Conservation (phyloP, 225 moss, liverwort and hornwort genomes). For the Sphagnum contortum region DNA sequence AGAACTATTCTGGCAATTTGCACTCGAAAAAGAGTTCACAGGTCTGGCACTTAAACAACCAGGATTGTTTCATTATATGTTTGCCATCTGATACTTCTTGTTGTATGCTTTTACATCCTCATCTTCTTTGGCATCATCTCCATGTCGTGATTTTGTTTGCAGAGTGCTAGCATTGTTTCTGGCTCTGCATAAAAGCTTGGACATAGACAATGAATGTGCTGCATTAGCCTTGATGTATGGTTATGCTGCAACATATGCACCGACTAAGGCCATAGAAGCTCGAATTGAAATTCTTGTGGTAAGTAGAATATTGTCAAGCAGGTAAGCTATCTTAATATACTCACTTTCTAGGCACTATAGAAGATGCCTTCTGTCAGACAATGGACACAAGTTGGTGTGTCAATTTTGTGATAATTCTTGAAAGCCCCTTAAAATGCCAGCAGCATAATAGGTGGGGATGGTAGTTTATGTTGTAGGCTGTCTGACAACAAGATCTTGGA, state of each 20-base stretch:
- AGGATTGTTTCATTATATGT: too few species aligned
- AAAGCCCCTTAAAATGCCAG: too few species aligned
- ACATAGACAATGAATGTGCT: slow-evolving; percentile 94
- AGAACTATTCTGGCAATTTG: slow-evolving; percentile 71
- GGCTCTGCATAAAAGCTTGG: slow-evolving; percentile 61
- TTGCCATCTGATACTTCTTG: too few species aligned
- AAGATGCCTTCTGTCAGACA: too few species aligned
- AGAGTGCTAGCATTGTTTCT: slow-evolving; percentile 69
- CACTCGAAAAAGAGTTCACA: slow-evolving; percentile 63
- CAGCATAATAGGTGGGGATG: too few species aligned
- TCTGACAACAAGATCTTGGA: too few species aligned
- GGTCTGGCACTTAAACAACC: slow-evolving; percentile 11
- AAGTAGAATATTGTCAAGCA: slow-evolving; percentile 7
- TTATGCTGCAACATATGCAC: slow-evolving; percentile 95
- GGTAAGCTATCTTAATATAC: too few species aligned
- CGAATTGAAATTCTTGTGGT: slow-evolving; percentile 99
- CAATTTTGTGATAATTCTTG: too few species aligned
- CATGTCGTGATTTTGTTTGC: slow-evolving; percentile 13
- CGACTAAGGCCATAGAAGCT: slow-evolving; percentile 94
- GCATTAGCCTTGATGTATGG: slow-evolving; percentile 99
- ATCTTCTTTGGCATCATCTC: slow-evolving; percentile 4
- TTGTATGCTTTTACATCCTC: too few species aligned
- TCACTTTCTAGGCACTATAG: too few species aligned
- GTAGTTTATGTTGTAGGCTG: too few species aligned
- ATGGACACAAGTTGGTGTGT: too few species aligned